A percentile compares a stretch with the other conserved stretches of the same genome.
phyloP scores from a whole-genome alignment of 257 asterid species.

The Rehmannia glutinosa region DNA sequence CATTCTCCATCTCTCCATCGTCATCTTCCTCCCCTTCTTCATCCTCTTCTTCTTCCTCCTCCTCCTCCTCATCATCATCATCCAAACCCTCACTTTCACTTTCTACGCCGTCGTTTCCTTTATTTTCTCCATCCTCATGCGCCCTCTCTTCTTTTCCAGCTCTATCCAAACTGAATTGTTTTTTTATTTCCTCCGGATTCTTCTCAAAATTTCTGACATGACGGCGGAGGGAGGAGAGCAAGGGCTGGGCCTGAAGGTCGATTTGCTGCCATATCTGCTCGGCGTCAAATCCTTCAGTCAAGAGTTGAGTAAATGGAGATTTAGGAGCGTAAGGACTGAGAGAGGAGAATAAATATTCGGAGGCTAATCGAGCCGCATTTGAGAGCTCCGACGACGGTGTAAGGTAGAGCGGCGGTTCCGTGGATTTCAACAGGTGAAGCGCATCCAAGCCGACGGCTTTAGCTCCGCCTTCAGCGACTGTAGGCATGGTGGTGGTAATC shows the following conservation, averaged over 20 bases:
- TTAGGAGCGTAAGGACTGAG: conserved; percentile 64
- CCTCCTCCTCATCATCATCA: conserved; percentile 23
- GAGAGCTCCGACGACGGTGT: conserved; percentile 68
- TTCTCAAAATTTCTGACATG: conserved; percentile 62
- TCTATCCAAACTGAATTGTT: conserved; percentile 33
- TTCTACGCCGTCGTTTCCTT: conserved; percentile 14
- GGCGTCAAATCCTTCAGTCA: conserved; percentile 49
- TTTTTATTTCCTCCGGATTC: conserved; percentile 47
- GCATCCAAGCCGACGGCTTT: conserved; percentile 40
- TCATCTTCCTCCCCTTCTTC: conserved; percentile 18
- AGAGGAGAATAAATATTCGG: conserved; percentile 45
- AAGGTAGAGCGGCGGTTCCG: conserved; percentile 65
- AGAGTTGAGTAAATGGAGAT: conserved; percentile 49
- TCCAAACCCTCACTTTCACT: conserved; percentile 35
- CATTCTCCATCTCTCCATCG: conserved; percentile 18
- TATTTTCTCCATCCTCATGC: neutral
- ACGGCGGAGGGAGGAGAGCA: conserved; percentile 58
- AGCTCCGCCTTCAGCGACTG: conserved; percentile 24
- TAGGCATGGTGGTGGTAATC: conserved; percentile 16
- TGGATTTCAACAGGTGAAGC: conserved; percentile 46
- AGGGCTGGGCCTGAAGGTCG: conserved; percentile 74
- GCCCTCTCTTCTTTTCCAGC: conserved; percentile 12
- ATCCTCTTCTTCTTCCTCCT: conserved; percentile 24
- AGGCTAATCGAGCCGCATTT: conserved; percentile 65
- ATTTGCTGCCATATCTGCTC: conserved; percentile 98